Conservation (phyloP, 2,329 filamentous ascomycete species). For the Arachnomyces sp. region DNA sequence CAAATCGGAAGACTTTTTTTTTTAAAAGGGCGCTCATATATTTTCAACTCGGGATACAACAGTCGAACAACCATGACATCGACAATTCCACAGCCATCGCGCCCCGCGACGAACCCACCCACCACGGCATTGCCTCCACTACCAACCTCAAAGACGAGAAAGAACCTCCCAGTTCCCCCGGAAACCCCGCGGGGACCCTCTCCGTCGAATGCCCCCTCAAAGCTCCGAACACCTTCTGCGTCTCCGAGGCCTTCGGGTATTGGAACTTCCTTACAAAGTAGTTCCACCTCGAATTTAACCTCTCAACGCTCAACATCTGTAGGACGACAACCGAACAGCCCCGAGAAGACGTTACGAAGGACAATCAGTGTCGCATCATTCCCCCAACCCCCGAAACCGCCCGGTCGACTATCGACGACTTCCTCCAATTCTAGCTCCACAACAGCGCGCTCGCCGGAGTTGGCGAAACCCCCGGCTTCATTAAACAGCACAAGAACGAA, state of each 20-base stretch:
- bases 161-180: slow-evolving; percentile 49
- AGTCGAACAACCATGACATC: slow-evolving; percentile 42
- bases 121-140: slow-evolving; percentile 65
- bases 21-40: too few species aligned
- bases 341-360: slow-evolving; percentile 69
- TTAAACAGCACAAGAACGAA: slow-evolving; percentile 38
- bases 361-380: slow-evolving; percentile 91
- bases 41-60: too few species aligned
- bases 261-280: slow-evolving; percentile 41
- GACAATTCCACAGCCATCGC: slow-evolving; percentile 59
- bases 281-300: slow-evolving; percentile 47
- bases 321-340: slow-evolving; percentile 44
- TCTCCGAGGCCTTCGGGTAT: slow-evolving; percentile 44
- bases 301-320: slow-evolving; percentile 50
- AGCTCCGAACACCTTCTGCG: slow-evolving; percentile 54
- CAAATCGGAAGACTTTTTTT: too few species aligned
- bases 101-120: slow-evolving; percentile 57
- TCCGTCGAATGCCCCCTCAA: slow-evolving; percentile 43
- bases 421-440: slow-evolving; percentile 33
- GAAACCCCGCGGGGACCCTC: slow-evolving; percentile 36
- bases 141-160: slow-evolving; percentile 65
- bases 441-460: slow-evolving; percentile 38
- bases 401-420: slow-evolving; percentile 55
- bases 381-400: slow-evolving; percentile 73
- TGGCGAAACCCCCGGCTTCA: slow-evolving; percentile 23